phyloP scores from a whole-genome alignment of 2,329 filamentous ascomycete species.

The Penicillium nordicum region DNA sequence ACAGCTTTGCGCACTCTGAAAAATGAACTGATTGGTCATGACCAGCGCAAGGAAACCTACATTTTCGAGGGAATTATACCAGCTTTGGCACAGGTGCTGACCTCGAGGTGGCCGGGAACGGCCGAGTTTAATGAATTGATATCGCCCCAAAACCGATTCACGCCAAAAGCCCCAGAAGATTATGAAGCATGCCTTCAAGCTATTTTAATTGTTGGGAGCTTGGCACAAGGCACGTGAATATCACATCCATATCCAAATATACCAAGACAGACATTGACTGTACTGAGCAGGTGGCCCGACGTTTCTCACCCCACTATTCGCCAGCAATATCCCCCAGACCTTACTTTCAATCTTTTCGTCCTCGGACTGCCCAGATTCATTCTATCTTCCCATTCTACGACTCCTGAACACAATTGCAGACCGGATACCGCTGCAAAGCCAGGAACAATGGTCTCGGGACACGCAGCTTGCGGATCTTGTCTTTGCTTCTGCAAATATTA shows the following conservation, averaged over 20 bases:
- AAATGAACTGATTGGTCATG: slow-evolving; percentile 84
- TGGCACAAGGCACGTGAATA: slow-evolving; percentile 67
- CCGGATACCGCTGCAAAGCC: slow-evolving; percentile 57
- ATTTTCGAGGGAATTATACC: slow-evolving; percentile 64
- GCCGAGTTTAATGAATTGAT: slow-evolving; percentile 29
- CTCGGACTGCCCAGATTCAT: slow-evolving; percentile 58
- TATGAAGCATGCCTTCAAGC: slow-evolving; percentile 71
- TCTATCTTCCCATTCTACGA: slow-evolving; percentile 71
- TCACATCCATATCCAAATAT: not conserved
- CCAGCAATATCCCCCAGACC: slow-evolving; percentile 64
- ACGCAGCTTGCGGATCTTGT: slow-evolving; percentile 59
- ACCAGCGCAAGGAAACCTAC: slow-evolving; percentile 78
- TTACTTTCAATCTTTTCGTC: slow-evolving; percentile 69
- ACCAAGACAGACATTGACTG: slow-evolving; percentile 12
- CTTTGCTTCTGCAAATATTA: slow-evolving; percentile 61
- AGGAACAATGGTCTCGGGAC: slow-evolving; percentile 49
- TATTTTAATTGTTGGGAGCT: slow-evolving; percentile 78
- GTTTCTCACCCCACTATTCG: slow-evolving; percentile 71
- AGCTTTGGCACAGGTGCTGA: slow-evolving; percentile 49
- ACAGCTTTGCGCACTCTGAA: slow-evolving; percentile 70
- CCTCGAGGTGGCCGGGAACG: slow-evolving; percentile 43
- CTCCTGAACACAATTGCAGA: slow-evolving; percentile 69
- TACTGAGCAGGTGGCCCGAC: slow-evolving; percentile 65
- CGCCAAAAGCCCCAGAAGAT: slow-evolving; percentile 52
- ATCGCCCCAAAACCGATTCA: slow-evolving; percentile 27